These are phyloP conservation scores for Thinopyrum elongatum DNA, from an alignment of 176 grass and related monocot species.

Conservation along the genomic window DNA sequence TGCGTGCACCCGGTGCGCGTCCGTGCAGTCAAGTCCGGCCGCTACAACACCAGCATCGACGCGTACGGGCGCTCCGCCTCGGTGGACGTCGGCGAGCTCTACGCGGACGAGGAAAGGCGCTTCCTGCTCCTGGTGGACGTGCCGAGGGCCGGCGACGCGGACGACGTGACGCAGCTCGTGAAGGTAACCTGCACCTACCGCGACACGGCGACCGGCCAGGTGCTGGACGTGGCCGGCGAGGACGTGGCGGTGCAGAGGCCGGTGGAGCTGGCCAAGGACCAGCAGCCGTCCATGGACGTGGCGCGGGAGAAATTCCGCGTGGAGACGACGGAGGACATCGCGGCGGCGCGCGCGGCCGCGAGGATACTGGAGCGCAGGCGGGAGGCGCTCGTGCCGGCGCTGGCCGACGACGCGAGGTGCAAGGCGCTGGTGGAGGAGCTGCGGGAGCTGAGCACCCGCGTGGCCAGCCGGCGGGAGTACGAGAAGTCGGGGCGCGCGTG, in stretches of 20 bases:
- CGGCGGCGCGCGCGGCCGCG: no score
- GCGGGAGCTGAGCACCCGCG: not conserved
- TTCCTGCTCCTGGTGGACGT: not conserved
- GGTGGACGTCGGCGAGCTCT: conserved; percentile 69
- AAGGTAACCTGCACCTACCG: not conserved
- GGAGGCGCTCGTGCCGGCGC: not conserved
- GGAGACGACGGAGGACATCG: no score
- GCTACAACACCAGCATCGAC: conserved; percentile 44
- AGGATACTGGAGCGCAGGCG: no score
- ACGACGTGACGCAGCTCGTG: not conserved
- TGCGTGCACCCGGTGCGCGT: conserved; percentile 40
- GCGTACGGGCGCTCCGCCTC: conserved; percentile 35
- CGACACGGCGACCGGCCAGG: not conserved
- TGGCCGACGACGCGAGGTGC: not conserved
- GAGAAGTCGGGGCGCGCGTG: no score
- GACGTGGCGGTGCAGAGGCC: conserved; percentile 36
- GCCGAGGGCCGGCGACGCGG: no score
- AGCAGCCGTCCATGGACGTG: not conserved
- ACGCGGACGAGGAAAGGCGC: not conserved
- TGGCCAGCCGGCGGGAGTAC: no score
- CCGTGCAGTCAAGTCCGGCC: conserved; percentile 51
- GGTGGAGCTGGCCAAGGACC: not conserved
- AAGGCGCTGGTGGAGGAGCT: not conserved
- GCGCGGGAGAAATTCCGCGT: not conserved
- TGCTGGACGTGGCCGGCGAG: not conserved